Percentiles rank a stretch among this genome's conserved stretches.
Evolutionary conservation across 345 rosid genomes (phyloP).

Genomic region (Salix arbutifolia): DNA sequence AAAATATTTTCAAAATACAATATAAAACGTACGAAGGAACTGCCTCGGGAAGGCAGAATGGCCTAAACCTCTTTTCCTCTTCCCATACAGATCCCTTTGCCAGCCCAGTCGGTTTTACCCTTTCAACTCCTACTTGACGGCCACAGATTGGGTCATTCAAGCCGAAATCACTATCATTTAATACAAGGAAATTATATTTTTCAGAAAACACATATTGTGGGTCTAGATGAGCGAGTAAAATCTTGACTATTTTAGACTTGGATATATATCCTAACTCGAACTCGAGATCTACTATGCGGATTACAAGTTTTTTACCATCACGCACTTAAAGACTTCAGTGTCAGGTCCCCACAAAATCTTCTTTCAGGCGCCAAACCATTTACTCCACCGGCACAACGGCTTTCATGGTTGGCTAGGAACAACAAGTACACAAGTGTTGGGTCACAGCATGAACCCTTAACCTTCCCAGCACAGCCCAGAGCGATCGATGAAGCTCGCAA

Average conservation of each 20-base stretch:
- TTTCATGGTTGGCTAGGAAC: neutral
- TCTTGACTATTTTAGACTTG: too few species aligned
- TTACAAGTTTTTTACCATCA: too few species aligned
- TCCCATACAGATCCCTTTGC: neutral
- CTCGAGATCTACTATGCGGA: too few species aligned
- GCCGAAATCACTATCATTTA: neutral
- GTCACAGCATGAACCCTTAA: neutral
- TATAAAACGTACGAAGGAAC: neutral
- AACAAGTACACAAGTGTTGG: neutral
- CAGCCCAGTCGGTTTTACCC: neutral
- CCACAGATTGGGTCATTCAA: neutral
- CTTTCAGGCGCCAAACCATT: neutral
- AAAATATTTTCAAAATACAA: too few species aligned
- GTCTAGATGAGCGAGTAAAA: too few species aligned
- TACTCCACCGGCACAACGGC: neutral
- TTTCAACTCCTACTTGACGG: neutral
- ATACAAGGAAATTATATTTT: too few species aligned
- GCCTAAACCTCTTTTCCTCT: neutral
- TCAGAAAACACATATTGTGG: accelerated
- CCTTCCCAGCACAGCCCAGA: neutral
- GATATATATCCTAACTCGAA: too few species aligned
- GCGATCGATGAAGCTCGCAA: neutral
- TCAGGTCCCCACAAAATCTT: neutral
- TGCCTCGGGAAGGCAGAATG: neutral
- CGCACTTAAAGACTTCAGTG: too few species aligned